Evolutionary conservation across 1,139 yeast genomes (phyloP).

Genomic region (Lodderomyces theae): DNA sequence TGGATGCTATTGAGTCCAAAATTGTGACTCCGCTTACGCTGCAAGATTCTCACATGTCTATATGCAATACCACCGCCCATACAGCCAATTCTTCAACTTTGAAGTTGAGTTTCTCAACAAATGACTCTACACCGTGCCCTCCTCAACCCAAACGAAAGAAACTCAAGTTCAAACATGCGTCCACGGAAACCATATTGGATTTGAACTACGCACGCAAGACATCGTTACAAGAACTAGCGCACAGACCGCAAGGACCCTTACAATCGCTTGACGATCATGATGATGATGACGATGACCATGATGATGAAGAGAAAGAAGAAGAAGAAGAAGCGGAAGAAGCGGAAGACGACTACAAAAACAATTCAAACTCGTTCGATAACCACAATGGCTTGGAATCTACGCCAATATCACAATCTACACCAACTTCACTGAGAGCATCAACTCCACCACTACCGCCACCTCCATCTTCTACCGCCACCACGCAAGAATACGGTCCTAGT

Average conservation of each 20-base stretch:
- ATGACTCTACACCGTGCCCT: conserved; percentile 39
- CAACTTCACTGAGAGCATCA: conserved; percentile 31
- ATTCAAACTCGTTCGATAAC: conserved; percentile 4
- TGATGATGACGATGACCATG: conserved; percentile 1
- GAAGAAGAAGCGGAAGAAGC: no score
- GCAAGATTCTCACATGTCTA: conserved; percentile 9
- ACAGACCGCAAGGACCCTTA: background rate
- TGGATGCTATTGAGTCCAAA: conserved; percentile 12
- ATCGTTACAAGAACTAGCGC: conserved; percentile 13
- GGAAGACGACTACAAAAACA: conserved; percentile 15
- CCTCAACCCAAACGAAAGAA: conserved; percentile 30
- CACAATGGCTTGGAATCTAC: conserved; percentile 18
- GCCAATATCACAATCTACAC: conserved; percentile 37
- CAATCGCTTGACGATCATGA: background rate
- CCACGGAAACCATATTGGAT: conserved; percentile 21
- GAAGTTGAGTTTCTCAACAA: conserved; percentile 27
- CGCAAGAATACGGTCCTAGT: conserved; percentile 23
- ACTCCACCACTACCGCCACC: conserved; percentile 21
- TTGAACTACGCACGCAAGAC: conserved; percentile 26
- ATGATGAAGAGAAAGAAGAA: no score
- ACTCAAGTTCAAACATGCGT: conserved; percentile 22
- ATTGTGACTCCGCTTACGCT: conserved; percentile 11
- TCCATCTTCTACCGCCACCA: conserved; percentile 6
- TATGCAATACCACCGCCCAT: conserved; percentile 8
- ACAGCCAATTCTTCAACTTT: conserved; percentile 15